phyloP scores from a whole-genome alignment of 192 early-diverging fungal genomes.

The Rhizoclosmatium globosum region DNA sequence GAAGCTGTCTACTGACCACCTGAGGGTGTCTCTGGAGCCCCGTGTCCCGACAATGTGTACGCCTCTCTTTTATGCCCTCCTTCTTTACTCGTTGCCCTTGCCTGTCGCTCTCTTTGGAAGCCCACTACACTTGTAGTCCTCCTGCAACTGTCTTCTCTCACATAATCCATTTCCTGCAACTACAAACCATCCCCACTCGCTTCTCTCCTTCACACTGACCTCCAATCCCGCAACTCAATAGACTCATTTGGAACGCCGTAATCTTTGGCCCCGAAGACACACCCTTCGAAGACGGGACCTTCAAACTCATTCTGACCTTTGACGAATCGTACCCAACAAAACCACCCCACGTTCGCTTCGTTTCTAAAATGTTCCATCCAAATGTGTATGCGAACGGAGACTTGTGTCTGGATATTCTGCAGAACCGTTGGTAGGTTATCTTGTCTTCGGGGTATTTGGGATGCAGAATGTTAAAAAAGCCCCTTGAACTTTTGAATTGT shows the following conservation, averaged over 20 bases:
- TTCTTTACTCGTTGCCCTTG: background rate
- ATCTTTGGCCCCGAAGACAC: constrained; percentile 95
- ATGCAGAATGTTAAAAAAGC: background rate
- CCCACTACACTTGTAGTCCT: background rate
- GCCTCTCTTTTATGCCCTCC: background rate
- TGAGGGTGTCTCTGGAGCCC: constrained; percentile 86
- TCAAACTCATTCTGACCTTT: constrained; percentile 92
- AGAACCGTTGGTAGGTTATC: constrained; percentile 83
- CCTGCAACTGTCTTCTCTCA: background rate
- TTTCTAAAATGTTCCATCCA: constrained; percentile 97
- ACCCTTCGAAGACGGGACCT: constrained; percentile 96
- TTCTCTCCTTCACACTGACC: background rate
- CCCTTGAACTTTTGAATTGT: background rate
- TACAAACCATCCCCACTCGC: background rate
- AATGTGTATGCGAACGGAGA: constrained; percentile 98
- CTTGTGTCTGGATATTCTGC: constrained; percentile 96
- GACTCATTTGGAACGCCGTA: constrained; percentile 98
- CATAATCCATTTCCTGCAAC: background rate
- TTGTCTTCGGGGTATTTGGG: background rate
- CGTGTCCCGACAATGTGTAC: constrained; percentile 92
- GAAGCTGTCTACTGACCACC: constrained; percentile 91
- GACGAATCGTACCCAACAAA: constrained; percentile 99
- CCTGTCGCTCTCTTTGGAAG: background rate
- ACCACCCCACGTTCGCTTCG: constrained; percentile 94
- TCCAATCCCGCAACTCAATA: constrained; percentile 71